A percentile compares a stretch with the other conserved stretches of the same genome.
Evolutionary conservation across 148 eudicot species (phyloP).

Genomic region (Pharnaceum exiguum): DNA sequence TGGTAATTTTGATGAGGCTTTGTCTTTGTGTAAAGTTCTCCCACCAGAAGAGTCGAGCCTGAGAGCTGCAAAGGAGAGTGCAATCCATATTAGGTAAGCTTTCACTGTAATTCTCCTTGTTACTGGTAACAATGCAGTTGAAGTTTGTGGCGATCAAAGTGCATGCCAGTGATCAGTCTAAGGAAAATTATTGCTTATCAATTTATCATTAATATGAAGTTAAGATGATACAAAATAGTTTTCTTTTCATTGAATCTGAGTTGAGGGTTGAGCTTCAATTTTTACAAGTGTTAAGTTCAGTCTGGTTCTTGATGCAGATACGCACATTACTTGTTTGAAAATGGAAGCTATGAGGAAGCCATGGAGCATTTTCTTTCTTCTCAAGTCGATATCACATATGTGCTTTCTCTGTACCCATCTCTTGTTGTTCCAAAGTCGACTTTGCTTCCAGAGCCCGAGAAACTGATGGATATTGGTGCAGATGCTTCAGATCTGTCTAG

Average conservation of each 20-base stretch:
- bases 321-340: conserved; percentile 91
- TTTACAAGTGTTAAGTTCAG: conserved; percentile 1
- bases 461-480: conserved; percentile 58
- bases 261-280: background rate
- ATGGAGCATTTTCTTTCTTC: conserved; percentile 95
- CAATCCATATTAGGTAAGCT: conserved; percentile 85
- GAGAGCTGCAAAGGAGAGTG: conserved; percentile 93
- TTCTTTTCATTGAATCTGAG: background rate
- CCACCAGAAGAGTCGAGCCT: conserved; percentile 97
- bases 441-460: conserved; percentile 63
- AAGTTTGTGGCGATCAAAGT: no score
- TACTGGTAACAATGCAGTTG: background rate
- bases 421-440: conserved; percentile 73
- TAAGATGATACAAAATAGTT: no score
- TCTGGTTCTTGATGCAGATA: conserved; percentile 69
- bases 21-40: conserved; percentile 90
- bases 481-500: conserved; percentile 69
- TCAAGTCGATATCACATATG: conserved; percentile 90
- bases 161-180: no score
- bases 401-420: conserved; percentile 86
- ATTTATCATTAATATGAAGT: no score
- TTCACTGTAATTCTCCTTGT: background rate
- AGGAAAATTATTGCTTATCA: no score
- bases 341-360: conserved; percentile 95
- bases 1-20: conserved; percentile 94